Percentiles rank a stretch among this genome's conserved stretches.
Conservation (phyloP, 2,329 filamentous ascomycete genomes). For the Exophiala spinifera region DNA sequence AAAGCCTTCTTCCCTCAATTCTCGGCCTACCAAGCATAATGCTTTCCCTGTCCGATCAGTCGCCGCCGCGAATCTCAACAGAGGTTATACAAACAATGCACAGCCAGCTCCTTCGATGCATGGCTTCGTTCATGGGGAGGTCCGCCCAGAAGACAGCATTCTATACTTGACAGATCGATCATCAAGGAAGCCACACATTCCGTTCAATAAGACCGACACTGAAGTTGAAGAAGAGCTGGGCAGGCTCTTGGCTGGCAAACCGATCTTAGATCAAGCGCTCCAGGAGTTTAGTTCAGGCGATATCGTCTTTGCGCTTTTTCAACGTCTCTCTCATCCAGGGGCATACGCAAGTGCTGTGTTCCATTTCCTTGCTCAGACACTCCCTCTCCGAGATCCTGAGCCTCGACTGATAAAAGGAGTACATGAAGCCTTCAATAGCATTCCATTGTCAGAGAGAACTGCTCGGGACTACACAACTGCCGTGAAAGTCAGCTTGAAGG, state of each 20-base stretch:
- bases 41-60: background rate
- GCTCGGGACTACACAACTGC: conserved; percentile 45
- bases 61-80: background rate
- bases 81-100: background rate
- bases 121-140: background rate
- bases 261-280: background rate
- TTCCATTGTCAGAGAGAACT: conserved; percentile 38
- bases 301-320: conserved; percentile 12
- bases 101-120: background rate
- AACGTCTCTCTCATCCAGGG: conserved; percentile 7
- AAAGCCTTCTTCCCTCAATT: background rate
- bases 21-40: background rate
- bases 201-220: background rate
- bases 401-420: background rate
- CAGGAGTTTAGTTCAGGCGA: background rate
- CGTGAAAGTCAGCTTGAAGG: conserved; percentile 15
- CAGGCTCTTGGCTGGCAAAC: background rate
- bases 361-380: conserved; percentile 10
- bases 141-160: background rate
- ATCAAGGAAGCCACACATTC: background rate
- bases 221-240: conserved; percentile 8
- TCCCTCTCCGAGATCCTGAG: background rate
- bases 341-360: conserved; percentile 15
- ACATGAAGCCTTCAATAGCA: conserved; percentile 43
- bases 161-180: background rate